These are phyloP conservation scores for Corrigiola litoralis DNA, from an alignment of 179 eudicot species.

Conservation along the genomic window DNA sequence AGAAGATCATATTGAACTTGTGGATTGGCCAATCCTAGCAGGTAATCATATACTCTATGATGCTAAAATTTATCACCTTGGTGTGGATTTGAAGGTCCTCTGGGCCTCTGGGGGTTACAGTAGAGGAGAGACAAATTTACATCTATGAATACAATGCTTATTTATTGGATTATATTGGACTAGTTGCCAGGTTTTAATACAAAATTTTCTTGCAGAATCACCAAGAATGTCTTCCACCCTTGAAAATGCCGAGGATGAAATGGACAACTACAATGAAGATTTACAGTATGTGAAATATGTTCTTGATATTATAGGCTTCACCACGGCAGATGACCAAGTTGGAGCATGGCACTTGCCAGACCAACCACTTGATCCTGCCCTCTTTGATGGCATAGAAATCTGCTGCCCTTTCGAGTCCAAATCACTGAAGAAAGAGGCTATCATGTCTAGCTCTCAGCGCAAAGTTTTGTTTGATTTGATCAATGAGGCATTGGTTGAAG, in stretches of 20 bases:
- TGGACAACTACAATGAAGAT: constrained; percentile 22
- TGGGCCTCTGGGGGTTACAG: too few species aligned
- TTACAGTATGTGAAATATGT: constrained; percentile 58
- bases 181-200: neutral
- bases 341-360: constrained; percentile 52
- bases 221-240: neutral
- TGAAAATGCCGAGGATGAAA: neutral
- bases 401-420: constrained; percentile 36
- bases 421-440: constrained; percentile 16
- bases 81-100: neutral
- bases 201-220: constrained; percentile 9
- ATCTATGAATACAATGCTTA: neutral
- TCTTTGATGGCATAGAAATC: constrained; percentile 53
- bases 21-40: constrained; percentile 15
- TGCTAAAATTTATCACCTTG: neutral
- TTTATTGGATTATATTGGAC: neutral
- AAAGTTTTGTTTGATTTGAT: constrained; percentile 68
- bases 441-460: constrained; percentile 16
- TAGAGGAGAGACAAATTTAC: neutral
- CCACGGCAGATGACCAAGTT: constrained; percentile 29
- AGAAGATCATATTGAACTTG: neutral
- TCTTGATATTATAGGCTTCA: constrained; percentile 60
- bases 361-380: constrained; percentile 55
- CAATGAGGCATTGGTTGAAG: constrained; percentile 59
- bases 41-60: constrained; percentile 13